Conservation (phyloP, 306 rosid species). For the Gillenia trifoliata region DNA sequence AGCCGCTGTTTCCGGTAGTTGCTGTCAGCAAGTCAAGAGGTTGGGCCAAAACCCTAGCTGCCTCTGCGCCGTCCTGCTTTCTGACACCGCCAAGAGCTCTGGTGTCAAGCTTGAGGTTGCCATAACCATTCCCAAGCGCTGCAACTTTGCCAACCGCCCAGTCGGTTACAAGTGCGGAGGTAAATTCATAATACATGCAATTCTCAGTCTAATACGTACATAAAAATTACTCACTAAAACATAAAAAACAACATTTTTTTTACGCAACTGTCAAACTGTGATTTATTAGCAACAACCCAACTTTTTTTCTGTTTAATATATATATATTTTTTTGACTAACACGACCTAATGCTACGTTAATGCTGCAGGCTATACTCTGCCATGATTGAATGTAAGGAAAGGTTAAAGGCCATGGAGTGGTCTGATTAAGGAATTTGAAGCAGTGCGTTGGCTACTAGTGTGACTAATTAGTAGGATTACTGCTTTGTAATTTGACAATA, state of each 20-base stretch:
- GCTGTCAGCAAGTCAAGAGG: slow-evolving; percentile 43
- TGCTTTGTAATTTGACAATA: slow-evolving; percentile 26
- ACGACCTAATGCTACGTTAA: not conserved
- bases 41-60: slow-evolving; percentile 46
- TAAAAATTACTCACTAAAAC: too few relatives aligned
- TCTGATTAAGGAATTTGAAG: not conserved
- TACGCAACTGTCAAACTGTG: not conserved
- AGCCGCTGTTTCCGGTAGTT: slow-evolving; percentile 42
- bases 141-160: slow-evolving; percentile 57
- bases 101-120: slow-evolving; percentile 42
- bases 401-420: slow-evolving; percentile 4
- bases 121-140: slow-evolving; percentile 61
- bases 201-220: not conserved
- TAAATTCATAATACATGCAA: not conserved
- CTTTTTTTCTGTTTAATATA: not conserved
- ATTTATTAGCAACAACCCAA: not conserved
- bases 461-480: slow-evolving; percentile 5
- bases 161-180: slow-evolving; percentile 29
- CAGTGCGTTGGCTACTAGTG: slow-evolving; percentile 15
- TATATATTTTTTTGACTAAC: not conserved
- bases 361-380: slow-evolving; percentile 61
- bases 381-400: slow-evolving; percentile 26
- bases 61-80: slow-evolving; percentile 56
- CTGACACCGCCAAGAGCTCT: slow-evolving; percentile 40
- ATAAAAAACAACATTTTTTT: not conserved